A percentile compares a stretch with the other conserved stretches of the same genome.
Conservation (phyloP, 176 grass and related monocot species). For the Rhynchospora tenuis region DNA sequence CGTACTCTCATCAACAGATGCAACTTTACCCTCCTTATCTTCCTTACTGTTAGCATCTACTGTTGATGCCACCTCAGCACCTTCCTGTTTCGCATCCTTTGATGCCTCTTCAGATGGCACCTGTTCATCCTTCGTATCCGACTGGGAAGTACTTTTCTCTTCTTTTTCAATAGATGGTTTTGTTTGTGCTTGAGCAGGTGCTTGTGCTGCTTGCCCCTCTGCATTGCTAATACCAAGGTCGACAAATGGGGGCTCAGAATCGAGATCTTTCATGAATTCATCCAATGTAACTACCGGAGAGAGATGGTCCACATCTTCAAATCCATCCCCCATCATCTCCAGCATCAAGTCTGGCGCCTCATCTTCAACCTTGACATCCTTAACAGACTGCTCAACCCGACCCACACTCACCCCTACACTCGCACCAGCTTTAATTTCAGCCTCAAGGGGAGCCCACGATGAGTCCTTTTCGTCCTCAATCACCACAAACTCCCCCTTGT, state of each 20-base stretch:
- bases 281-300: conserved; percentile 41
- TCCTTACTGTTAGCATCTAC: neutral
- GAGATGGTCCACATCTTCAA: conserved; percentile 41
- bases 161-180: conserved; percentile 5
- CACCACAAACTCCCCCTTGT: conserved; percentile 83
- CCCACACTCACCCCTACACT: conserved; percentile 15
- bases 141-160: neutral
- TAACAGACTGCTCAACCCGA: conserved; percentile 5
- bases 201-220: conserved; percentile 12
- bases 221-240: conserved; percentile 26
- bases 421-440: conserved; percentile 36
- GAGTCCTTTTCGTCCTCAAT: conserved; percentile 58
- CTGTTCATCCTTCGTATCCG: conserved; percentile 13
- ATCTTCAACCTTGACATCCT: conserved; percentile 30
- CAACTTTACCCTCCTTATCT: conserved; percentile 28
- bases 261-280: conserved; percentile 49
- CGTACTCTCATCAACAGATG: conserved; percentile 27
- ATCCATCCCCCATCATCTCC: conserved; percentile 55
- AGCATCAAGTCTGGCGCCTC: conserved; percentile 45
- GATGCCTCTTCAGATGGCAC: neutral
- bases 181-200: neutral
- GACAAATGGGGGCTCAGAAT: conserved; percentile 57
- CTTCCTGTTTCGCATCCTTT: neutral
- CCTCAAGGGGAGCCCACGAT: conserved; percentile 32
- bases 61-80: neutral